These are phyloP conservation scores for Hyaloperonospora arabidopsidis DNA, from an alignment of 352 stramenopile genomes.

Conservation along the genomic window DNA sequence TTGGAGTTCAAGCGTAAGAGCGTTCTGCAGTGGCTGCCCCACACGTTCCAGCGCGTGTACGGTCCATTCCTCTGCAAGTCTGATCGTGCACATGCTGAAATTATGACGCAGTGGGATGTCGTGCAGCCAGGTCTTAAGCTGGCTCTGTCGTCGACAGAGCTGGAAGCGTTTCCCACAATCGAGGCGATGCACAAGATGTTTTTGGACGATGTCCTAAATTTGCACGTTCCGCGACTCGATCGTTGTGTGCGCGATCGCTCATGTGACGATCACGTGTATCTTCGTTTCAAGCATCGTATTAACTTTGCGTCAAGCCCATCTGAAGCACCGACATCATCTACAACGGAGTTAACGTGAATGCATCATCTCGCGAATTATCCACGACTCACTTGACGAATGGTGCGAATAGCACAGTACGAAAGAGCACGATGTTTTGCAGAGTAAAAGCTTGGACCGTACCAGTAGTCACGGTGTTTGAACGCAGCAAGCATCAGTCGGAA, in stretches of 20 bases:
- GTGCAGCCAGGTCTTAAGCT: constrained; percentile 71
- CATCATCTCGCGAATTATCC: too few relatives aligned
- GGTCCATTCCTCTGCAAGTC: constrained; percentile 64
- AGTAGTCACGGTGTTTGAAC: too few relatives aligned
- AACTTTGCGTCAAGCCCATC: constrained; percentile 27
- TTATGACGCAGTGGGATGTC: constrained; percentile 55
- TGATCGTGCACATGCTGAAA: constrained; percentile 70
- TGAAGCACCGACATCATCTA: constrained; percentile 4
- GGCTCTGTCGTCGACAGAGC: constrained; percentile 43
- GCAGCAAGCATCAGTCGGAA: too few relatives aligned
- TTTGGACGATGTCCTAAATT: constrained; percentile 68
- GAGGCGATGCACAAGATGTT: constrained; percentile 51
- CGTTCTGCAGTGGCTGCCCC: constrained; percentile 67
- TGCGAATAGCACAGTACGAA: too few relatives aligned
- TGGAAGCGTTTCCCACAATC: constrained; percentile 61
- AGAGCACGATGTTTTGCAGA: too few relatives aligned
- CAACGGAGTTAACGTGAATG: constrained; percentile 12
- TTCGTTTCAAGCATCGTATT: constrained; percentile 75
- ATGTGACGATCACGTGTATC: constrained; percentile 74
- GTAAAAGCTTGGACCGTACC: too few relatives aligned
- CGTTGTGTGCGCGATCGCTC: constrained; percentile 71
- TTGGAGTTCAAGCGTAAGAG: constrained; percentile 61
- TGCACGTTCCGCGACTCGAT: constrained; percentile 74
- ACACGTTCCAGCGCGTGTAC: constrained; percentile 68
- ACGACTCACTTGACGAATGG: too few relatives aligned